Conservation (phyloP, 768 basidiomycete species). For the Kwoniella europaea region DNA sequence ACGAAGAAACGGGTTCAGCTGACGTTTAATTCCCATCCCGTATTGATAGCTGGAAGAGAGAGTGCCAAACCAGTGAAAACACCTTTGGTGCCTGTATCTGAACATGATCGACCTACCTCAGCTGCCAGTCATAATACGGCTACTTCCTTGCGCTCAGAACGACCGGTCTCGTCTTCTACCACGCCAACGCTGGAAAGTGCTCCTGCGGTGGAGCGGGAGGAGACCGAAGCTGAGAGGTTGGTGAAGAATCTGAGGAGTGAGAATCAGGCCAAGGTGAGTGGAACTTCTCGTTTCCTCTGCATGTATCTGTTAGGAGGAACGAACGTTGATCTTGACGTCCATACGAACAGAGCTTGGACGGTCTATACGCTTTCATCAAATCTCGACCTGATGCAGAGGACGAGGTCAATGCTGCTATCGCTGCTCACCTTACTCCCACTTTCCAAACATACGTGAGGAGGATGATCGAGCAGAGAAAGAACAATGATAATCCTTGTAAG, state of each 20-base stretch:
- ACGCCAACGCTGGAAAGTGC: conserved; percentile 7
- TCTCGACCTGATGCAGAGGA: conserved; percentile 67
- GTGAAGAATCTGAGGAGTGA: conserved; percentile 79
- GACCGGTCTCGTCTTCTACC: conserved; percentile 1
- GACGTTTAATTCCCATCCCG: background rate
- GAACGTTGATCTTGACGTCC: background rate
- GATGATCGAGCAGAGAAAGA: conserved; percentile 40
- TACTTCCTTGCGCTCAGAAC: conserved; percentile 8
- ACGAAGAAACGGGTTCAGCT: background rate
- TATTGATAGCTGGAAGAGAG: conserved; percentile 22
- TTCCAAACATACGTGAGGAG: conserved; percentile 46
- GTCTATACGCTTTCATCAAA: conserved; percentile 90
- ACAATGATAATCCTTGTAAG: conserved; percentile 36
- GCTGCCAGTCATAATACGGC: conserved; percentile 12
- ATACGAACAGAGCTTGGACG: conserved; percentile 76
- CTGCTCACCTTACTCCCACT: conserved; percentile 30
- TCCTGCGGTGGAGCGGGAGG: conserved; percentile 60
- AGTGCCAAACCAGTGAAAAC: conserved; percentile 13
- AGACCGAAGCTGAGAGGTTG: conserved; percentile 73
- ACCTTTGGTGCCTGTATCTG: conserved; percentile 15
- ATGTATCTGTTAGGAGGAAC: background rate
- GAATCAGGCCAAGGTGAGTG: conserved; percentile 63
- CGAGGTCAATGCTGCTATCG: conserved; percentile 45
- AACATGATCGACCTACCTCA: conserved; percentile 13
- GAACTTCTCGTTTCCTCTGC: background rate